A percentile compares a stretch with the other conserved stretches of the same genome.
phyloP scores from a whole-genome alignment of 2,329 filamentous ascomycete genomes.

The Paraconiothyrium sp. region DNA sequence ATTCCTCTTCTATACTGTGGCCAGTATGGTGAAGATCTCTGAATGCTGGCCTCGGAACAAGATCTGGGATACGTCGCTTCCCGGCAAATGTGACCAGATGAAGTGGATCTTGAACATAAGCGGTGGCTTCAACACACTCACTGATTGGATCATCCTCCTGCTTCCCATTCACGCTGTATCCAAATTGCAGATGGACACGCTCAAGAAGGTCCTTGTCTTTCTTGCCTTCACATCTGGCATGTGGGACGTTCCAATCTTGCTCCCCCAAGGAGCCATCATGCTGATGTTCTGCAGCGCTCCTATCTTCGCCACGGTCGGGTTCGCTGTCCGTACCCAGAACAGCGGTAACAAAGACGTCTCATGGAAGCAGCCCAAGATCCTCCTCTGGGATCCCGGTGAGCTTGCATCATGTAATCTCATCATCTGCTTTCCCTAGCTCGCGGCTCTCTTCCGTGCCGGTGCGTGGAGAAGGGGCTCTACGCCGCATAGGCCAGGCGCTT shows the following conservation, averaged over 20 bases:
- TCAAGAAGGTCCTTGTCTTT: constrained; percentile 25
- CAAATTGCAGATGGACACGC: constrained; percentile 20
- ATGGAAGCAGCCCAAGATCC: constrained; percentile 25
- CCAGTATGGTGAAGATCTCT: constrained; percentile 26
- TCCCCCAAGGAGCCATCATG: no score
- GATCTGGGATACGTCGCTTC: constrained; percentile 18
- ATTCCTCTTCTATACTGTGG: constrained; percentile 10
- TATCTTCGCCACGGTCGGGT: constrained; percentile 21
- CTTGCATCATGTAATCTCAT: constrained; percentile 21
- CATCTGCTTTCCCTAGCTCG: constrained; percentile 26
- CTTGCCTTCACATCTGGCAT: constrained; percentile 23
- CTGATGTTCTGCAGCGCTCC: constrained; percentile 13
- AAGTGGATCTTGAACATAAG: constrained; percentile 22
- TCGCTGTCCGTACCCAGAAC: constrained; percentile 19
- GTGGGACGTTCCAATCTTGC: constrained; percentile 13
- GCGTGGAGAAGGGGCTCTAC: not conserved
- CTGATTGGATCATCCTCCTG: constrained; percentile 26
- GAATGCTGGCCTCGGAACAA: constrained; percentile 23
- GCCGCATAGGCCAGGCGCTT: not conserved
- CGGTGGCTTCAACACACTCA: constrained; percentile 24
- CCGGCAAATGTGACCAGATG: no score
- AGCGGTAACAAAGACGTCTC: constrained; percentile 22
- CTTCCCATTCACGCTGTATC: constrained; percentile 26
- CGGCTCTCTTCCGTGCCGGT: constrained; percentile 18
- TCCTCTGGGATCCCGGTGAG: constrained; percentile 24